A percentile compares a stretch with the other conserved stretches of the same genome.
phyloP scores from a whole-genome alignment of 305 asterid genomes.

The Ilex paraguariensis region DNA sequence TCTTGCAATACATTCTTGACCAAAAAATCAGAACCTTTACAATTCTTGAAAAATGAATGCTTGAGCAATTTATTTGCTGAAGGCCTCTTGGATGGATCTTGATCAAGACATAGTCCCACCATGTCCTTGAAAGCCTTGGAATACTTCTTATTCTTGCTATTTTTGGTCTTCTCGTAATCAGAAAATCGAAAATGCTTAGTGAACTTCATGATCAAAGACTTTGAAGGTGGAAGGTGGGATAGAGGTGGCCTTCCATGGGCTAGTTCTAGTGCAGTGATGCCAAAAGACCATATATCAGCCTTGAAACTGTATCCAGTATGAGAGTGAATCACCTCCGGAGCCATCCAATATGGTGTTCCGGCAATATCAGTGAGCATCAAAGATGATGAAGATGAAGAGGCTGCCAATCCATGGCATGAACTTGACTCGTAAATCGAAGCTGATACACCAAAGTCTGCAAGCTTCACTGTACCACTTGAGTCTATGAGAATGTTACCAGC shows the following conservation, averaged over 20 bases:
- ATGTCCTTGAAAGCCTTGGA: slow-evolving; percentile 62
- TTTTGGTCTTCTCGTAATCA: slow-evolving; percentile 48
- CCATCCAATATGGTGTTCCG: slow-evolving; percentile 88
- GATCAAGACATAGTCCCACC: slow-evolving; percentile 76
- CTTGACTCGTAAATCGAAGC: slow-evolving; percentile 61
- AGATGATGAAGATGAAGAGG: slow-evolving; percentile 35
- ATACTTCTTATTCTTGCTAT: slow-evolving; percentile 47
- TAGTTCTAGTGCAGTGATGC: slow-evolving; percentile 70
- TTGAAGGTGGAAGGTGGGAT: slow-evolving; percentile 68
- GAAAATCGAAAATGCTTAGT: slow-evolving; percentile 67
- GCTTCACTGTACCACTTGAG: slow-evolving; percentile 55
- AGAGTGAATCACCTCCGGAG: slow-evolving; percentile 75
- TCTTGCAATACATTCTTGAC: slow-evolving; percentile 61
- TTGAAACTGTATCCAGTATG: slow-evolving; percentile 63
- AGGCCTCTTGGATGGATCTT: slow-evolving; percentile 79
- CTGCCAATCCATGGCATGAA: slow-evolving; percentile 17
- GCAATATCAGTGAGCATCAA: slow-evolving; percentile 53
- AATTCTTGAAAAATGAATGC: slow-evolving; percentile 63
- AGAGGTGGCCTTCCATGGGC: slow-evolving; percentile 89
- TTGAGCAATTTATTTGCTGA: slow-evolving; percentile 66
- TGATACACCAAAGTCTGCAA: slow-evolving; percentile 85
- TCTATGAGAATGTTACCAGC: slow-evolving; percentile 75
- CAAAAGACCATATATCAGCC: slow-evolving; percentile 93
- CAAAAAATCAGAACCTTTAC: slow-evolving; percentile 58
- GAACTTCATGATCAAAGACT: slow-evolving; percentile 69